These are phyloP conservation scores for Ambrosiella beaveri DNA, from an alignment of 2,329 filamentous ascomycete genomes.

Conservation along the genomic window DNA sequence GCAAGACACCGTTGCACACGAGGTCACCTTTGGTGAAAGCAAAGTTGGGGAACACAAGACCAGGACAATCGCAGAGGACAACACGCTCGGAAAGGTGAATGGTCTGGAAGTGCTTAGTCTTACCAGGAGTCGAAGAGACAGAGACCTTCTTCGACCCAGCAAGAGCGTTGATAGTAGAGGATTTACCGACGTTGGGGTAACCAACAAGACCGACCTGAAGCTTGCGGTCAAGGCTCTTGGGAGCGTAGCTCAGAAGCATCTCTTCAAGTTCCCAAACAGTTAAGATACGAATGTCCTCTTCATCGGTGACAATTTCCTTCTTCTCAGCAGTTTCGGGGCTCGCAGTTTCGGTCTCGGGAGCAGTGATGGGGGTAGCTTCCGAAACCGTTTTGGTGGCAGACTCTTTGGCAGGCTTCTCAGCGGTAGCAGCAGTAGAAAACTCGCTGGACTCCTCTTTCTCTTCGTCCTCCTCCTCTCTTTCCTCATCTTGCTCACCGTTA, in stretches of 20 bases:
- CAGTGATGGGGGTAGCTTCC: not conserved
- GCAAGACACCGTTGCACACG: slow-evolving; percentile 84
- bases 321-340: slow-evolving; percentile 17
- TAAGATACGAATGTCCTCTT: slow-evolving; percentile 59
- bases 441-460: slow-evolving; percentile 16
- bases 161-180: slow-evolving; percentile 97
- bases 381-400: slow-evolving; percentile 12
- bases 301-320: slow-evolving; percentile 22
- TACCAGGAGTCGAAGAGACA: slow-evolving; percentile 89
- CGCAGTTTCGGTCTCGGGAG: slow-evolving; percentile 11
- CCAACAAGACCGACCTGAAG: slow-evolving; percentile 86
- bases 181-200: slow-evolving; percentile 98
- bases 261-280: slow-evolving; percentile 85
- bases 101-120: slow-evolving; percentile 98
- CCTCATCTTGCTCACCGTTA: slow-evolving; percentile 27
- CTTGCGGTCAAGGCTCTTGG: slow-evolving; percentile 41
- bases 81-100: slow-evolving; percentile 84
- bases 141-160: slow-evolving; percentile 97
- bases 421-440: slow-evolving; percentile 1
- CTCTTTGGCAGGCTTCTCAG: slow-evolving; percentile 18
- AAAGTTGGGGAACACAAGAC: slow-evolving; percentile 97
- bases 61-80: slow-evolving; percentile 90
- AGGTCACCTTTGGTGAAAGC: slow-evolving; percentile 91
- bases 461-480: slow-evolving; percentile 21
- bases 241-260: slow-evolving; percentile 62